Percentiles rank a stretch among this genome's conserved stretches.
These are phyloP conservation scores for Chaetomium globosum DNA, from an alignment of 2,329 filamentous ascomycete species.

Conservation along the genomic window DNA sequence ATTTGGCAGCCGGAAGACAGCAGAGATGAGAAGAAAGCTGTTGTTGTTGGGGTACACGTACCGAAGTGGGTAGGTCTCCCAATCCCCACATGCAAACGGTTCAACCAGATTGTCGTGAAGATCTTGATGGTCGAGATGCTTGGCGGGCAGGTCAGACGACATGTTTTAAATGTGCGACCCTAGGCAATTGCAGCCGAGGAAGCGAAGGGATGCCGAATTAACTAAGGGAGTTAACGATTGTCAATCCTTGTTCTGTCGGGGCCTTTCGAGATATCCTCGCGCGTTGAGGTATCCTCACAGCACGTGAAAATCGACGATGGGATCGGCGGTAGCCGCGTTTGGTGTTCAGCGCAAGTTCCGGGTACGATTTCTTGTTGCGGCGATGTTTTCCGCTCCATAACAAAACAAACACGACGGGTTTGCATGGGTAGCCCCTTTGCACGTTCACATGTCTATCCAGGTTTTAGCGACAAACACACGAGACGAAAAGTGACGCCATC, in stretches of 20 bases:
- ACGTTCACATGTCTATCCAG: background rate
- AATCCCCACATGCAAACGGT: background rate
- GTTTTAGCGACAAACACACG: background rate
- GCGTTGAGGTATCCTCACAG: background rate
- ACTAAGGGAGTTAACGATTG: no score
- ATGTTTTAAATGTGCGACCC: background rate
- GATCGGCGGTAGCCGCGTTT: background rate
- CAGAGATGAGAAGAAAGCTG: background rate
- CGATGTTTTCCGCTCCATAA: background rate
- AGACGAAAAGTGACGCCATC: slow-evolving; percentile 2
- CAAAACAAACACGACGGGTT: background rate
- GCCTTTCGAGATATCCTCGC: background rate
- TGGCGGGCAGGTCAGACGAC: background rate
- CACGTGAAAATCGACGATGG: background rate
- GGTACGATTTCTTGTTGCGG: background rate
- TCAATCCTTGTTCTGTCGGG: background rate
- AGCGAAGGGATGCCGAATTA: no score
- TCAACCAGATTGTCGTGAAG: background rate
- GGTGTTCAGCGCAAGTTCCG: background rate
- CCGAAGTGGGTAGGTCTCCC: background rate
- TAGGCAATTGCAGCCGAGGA: background rate
- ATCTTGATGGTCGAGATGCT: slow-evolving; percentile 1
- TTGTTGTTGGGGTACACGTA: background rate
- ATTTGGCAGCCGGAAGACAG: background rate
- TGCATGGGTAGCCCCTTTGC: background rate